phyloP scores from a whole-genome alignment of 495 filamentous ascomycete species.

The Aspergillus homomorphus region DNA sequence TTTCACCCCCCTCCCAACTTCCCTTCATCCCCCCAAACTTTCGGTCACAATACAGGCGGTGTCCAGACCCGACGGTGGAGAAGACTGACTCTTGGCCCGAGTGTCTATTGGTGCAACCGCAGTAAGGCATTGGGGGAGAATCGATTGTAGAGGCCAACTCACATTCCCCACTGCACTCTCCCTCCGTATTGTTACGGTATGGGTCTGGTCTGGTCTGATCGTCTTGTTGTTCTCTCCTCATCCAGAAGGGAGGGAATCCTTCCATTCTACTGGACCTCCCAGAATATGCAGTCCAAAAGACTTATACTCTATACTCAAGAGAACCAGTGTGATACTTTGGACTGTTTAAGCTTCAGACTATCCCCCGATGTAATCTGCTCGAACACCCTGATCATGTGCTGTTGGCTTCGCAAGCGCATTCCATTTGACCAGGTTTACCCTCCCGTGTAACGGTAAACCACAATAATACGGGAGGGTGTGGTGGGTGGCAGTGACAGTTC shows the following conservation, averaged over 20 bases:
- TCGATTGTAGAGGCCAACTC: conserved; percentile 20
- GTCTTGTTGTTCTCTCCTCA: background rate
- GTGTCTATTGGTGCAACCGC: conserved; percentile 19
- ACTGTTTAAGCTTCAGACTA: background rate
- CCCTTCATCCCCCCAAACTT: background rate
- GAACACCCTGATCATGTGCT: background rate
- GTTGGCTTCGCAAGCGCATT: background rate
- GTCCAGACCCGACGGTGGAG: conserved; percentile 25
- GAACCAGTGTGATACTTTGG: background rate
- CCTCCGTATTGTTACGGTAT: conserved; percentile 13
- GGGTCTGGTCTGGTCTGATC: background rate
- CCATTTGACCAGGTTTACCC: background rate
- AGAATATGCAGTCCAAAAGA: background rate
- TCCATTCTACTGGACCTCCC: too few relatives aligned
- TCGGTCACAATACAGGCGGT: conserved; percentile 11
- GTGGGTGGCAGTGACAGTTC: too few relatives aligned
- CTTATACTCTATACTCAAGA: too few relatives aligned
- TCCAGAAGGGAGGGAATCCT: background rate
- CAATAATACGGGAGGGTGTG: background rate
- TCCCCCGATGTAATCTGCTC: too few relatives aligned
- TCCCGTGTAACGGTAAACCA: background rate
- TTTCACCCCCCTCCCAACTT: background rate
- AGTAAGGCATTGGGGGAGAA: conserved; percentile 13
- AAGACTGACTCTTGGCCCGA: conserved; percentile 14
- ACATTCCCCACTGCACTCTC: conserved; percentile 24